Evolutionary conservation across 495 filamentous ascomycete species (phyloP).

Genomic region (Aspergillus haitiensis): DNA sequence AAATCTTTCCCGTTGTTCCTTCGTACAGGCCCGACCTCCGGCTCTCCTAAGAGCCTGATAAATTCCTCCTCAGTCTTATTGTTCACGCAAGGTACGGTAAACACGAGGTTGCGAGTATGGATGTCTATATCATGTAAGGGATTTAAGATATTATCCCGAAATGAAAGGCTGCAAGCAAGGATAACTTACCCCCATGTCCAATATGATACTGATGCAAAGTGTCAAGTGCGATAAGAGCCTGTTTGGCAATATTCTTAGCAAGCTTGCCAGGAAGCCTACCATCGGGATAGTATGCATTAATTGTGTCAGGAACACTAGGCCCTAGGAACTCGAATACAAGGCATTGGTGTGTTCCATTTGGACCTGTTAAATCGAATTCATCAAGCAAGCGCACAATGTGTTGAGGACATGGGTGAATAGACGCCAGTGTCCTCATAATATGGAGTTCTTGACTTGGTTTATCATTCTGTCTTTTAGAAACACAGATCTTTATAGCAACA

Average conservation of each 20-base stretch:
- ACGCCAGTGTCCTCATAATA: conserved; percentile 26
- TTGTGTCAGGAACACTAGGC: conserved; percentile 34
- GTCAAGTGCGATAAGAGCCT: conserved; percentile 41
- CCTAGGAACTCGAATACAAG: conserved; percentile 49
- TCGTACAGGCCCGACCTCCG: conserved; percentile 35
- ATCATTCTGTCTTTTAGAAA: conserved; percentile 25
- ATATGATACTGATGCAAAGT: conserved; percentile 45
- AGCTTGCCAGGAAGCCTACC: conserved; percentile 42
- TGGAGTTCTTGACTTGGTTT: conserved; percentile 28
- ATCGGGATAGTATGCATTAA: conserved; percentile 29
- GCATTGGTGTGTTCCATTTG: conserved; percentile 50
- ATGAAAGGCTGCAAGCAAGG: background rate
- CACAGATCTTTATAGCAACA: conserved; percentile 35
- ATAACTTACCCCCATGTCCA: conserved; percentile 42
- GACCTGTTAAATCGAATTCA: conserved; percentile 38
- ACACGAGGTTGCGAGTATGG: conserved; percentile 51
- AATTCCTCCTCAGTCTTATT: conserved; percentile 31
- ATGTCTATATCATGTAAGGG: conserved; percentile 37
- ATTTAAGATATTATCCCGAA: conserved; percentile 15
- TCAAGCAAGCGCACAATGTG: conserved; percentile 42
- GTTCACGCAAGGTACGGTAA: conserved; percentile 30
- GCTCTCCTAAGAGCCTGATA: conserved; percentile 36
- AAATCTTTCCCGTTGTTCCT: conserved; percentile 36
- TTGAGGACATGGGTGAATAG: conserved; percentile 19
- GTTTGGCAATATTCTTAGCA: conserved; percentile 45